Conservation (phyloP, 148 eudicot species). For the Rhododendron griersonianum region DNA sequence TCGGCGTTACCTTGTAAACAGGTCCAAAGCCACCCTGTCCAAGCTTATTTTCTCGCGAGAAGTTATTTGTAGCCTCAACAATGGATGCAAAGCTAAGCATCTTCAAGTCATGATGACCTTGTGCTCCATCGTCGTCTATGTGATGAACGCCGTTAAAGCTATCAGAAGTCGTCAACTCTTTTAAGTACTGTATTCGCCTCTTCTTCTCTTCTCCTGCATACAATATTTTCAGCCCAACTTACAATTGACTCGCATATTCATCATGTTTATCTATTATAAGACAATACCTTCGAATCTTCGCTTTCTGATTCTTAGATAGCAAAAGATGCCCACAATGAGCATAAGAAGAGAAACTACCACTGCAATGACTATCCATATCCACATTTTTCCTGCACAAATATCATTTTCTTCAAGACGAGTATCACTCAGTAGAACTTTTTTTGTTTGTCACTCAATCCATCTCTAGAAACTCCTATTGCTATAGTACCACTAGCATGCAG, state of each 20-base stretch:
- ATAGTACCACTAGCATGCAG: neutral
- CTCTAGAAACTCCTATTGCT: neutral
- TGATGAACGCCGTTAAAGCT: conserved; percentile 1
- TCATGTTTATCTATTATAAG: neutral
- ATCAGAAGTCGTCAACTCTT: conserved; percentile 10
- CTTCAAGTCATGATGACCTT: conserved; percentile 13
- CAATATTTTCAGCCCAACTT: neutral
- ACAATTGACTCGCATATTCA: neutral
- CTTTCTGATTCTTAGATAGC: conserved; percentile 3
- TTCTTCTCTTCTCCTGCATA: conserved; percentile 15
- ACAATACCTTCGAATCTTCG: conserved; percentile 10
- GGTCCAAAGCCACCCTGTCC: conserved; percentile 28
- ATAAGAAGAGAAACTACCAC: conserved; percentile 8
- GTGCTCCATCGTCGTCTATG: conserved; percentile 1
- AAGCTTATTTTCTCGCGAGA: conserved; percentile 20
- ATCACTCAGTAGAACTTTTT: neutral
- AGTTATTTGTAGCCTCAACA: conserved; percentile 18
- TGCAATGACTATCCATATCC: conserved; percentile 16
- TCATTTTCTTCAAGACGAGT: neutral
- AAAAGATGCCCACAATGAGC: conserved; percentile 1
- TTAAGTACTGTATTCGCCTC: neutral
- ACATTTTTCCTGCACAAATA: conserved; percentile 6
- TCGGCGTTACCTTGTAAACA: conserved; percentile 13
- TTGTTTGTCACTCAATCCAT: neutral
- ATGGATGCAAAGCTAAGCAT: conserved; percentile 12